Percentiles rank a stretch among this genome's conserved stretches.
Conservation (phyloP, 345 rosid genomes). For the Melaleuca alternifolia region DNA sequence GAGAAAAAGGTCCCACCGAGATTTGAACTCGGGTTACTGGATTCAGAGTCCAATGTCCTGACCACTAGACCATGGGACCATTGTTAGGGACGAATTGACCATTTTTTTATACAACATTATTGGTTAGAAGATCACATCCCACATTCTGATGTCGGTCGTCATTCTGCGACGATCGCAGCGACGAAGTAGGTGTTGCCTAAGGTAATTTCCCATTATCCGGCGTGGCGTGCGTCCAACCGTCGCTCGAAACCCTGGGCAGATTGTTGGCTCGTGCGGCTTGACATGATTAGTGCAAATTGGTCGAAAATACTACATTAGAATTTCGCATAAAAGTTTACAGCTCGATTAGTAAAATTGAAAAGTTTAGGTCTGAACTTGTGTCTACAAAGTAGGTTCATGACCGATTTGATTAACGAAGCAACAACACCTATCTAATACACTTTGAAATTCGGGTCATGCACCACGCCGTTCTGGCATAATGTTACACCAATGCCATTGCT, state of each 20-base stretch:
- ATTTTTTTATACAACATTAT: rapidly evolving
- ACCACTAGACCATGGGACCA: constrained; percentile 89
- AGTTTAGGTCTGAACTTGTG: background rate
- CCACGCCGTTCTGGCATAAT: background rate
- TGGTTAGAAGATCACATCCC: background rate
- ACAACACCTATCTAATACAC: background rate
- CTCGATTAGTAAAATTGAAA: background rate
- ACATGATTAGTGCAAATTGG: background rate
- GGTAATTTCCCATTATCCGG: background rate
- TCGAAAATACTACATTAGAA: too few species aligned
- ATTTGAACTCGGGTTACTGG: constrained; percentile 97
- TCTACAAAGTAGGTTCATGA: rapidly evolving
- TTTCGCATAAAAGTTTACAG: too few species aligned
- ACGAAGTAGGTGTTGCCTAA: background rate
- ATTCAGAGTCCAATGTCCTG: constrained; percentile 91
- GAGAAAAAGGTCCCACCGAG: constrained; percentile 63
- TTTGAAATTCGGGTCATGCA: background rate
- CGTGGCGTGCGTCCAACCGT: background rate
- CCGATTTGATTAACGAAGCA: background rate
- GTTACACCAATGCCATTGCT: background rate
- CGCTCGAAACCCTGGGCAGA: background rate
- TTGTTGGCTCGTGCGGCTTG: background rate
- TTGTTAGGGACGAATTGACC: rapidly evolving
- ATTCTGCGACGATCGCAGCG: background rate
- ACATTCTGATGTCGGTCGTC: background rate